phyloP scores from a whole-genome alignment of 2,329 filamentous ascomycete genomes.

The Dryadomyces quercivorus region DNA sequence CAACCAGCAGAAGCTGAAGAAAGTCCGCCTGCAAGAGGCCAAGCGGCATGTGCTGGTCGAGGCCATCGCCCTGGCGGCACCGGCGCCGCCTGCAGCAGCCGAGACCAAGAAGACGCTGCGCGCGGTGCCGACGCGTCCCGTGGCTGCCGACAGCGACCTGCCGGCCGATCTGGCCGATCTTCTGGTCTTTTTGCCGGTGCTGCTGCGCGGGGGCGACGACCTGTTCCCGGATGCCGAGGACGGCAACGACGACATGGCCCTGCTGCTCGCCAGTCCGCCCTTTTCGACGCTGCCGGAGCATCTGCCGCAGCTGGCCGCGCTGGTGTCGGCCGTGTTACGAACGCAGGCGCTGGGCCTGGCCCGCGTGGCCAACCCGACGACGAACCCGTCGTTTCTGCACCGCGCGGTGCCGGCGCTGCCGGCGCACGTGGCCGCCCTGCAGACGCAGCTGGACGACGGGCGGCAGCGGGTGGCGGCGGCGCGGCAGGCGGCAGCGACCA shows the following conservation, averaged over 20 bases:
- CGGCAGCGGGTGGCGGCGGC: constrained; percentile 22
- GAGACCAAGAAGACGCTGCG: not conserved
- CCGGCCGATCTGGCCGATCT: constrained; percentile 33
- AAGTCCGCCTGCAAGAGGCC: constrained; percentile 33
- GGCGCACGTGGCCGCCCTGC: constrained; percentile 24
- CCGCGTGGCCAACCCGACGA: constrained; percentile 34
- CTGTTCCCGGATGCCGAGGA: not conserved
- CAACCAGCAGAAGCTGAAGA: constrained; percentile 32
- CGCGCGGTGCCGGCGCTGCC: constrained; percentile 40
- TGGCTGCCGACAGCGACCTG: constrained; percentile 7
- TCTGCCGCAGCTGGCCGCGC: constrained; percentile 32
- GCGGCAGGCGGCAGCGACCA: constrained; percentile 26
- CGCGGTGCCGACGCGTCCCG: constrained; percentile 5
- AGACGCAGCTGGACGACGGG: constrained; percentile 18
- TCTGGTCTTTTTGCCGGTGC: constrained; percentile 40
- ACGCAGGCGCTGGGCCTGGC: constrained; percentile 34
- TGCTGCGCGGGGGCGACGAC: constrained; percentile 18
- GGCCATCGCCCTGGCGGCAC: constrained; percentile 34
- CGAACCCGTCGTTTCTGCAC: constrained; percentile 45
- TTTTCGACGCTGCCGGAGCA: constrained; percentile 33
- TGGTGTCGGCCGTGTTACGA: constrained; percentile 38
- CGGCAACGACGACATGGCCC: constrained; percentile 19
- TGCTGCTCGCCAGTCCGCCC: constrained; percentile 38
- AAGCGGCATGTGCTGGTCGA: constrained; percentile 37
- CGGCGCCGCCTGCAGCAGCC: constrained; percentile 1